phyloP scores from a whole-genome alignment of 805 yeast genomes.

The Yamadazyma tumulicola region DNA sequence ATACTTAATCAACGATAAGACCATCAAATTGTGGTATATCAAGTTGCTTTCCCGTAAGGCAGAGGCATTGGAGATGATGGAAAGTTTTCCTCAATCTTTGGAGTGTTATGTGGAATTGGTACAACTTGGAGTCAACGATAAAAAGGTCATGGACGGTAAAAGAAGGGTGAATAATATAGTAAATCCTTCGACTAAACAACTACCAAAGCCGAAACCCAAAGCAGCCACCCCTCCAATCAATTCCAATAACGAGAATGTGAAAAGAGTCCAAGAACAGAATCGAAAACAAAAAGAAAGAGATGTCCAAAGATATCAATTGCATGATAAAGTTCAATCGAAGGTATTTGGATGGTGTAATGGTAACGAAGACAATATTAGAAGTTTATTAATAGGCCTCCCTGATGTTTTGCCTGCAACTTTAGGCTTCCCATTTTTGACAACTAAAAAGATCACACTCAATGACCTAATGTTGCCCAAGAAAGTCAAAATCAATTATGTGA shows the following conservation, averaged over 20 bases:
- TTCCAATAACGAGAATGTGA: slow-evolving; percentile 22
- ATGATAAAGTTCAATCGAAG: slow-evolving; percentile 57
- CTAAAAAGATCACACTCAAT: slow-evolving; percentile 45
- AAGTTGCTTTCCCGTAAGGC: slow-evolving; percentile 71
- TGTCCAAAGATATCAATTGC: slow-evolving; percentile 45
- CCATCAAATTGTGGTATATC: slow-evolving; percentile 66
- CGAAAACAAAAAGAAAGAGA: slow-evolving; percentile 36
- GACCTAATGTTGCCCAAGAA: slow-evolving; percentile 87
- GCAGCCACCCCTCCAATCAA: slow-evolving; percentile 3
- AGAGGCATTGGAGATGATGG: slow-evolving; percentile 79
- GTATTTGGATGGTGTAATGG: slow-evolving; percentile 66
- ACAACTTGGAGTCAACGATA: slow-evolving; percentile 58
- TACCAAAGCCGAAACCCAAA: slow-evolving; percentile 9
- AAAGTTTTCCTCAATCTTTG: slow-evolving; percentile 63
- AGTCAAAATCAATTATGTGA: slow-evolving; percentile 81
- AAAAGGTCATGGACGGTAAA: slow-evolving; percentile 71
- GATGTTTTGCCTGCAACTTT: slow-evolving; percentile 48
- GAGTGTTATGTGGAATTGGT: slow-evolving; percentile 59
- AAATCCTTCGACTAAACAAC: slow-evolving; percentile 41
- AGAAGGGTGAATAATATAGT: slow-evolving; percentile 69
- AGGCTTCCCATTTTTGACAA: slow-evolving; percentile 27
- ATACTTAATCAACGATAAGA: slow-evolving; percentile 44
- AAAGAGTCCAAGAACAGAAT: slow-evolving; percentile 48
- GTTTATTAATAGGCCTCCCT: slow-evolving; percentile 67
- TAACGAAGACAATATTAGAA: slow-evolving; percentile 78